These are phyloP conservation scores for Pseudogymnoascus sp. DNA, from an alignment of 2,329 filamentous ascomycete species.

Conservation along the genomic window DNA sequence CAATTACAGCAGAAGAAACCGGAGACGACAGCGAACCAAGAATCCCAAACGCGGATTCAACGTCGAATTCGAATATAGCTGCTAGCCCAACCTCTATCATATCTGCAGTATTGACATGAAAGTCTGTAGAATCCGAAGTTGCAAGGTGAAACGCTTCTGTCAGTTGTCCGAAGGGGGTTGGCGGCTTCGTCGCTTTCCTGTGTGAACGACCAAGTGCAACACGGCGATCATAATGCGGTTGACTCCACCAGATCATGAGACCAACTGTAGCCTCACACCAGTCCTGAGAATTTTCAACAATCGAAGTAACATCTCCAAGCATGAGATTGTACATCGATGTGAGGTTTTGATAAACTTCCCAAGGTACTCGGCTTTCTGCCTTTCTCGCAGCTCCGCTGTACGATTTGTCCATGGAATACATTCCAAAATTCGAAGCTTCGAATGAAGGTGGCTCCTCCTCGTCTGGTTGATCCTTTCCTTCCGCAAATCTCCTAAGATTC, in stretches of 20 bases:
- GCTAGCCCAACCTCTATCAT: slow-evolving; percentile 74
- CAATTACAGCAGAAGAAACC: slow-evolving; percentile 68
- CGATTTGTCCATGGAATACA: slow-evolving; percentile 47
- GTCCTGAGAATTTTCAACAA: slow-evolving; percentile 72
- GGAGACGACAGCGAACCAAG: slow-evolving; percentile 75
- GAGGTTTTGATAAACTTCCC: slow-evolving; percentile 82
- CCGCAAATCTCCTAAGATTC: slow-evolving; percentile 69
- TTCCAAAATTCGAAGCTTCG: slow-evolving; percentile 33
- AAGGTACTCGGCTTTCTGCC: slow-evolving; percentile 80
- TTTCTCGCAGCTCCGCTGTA: slow-evolving; percentile 61
- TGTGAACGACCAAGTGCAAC: slow-evolving; percentile 23
- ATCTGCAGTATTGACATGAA: slow-evolving; percentile 69
- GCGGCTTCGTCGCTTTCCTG: slow-evolving; percentile 12
- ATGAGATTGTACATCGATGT: slow-evolving; percentile 74
- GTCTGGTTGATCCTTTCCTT: slow-evolving; percentile 55
- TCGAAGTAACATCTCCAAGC: slow-evolving; percentile 66
- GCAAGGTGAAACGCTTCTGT: slow-evolving; percentile 59
- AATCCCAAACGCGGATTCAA: slow-evolving; percentile 67
- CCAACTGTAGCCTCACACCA: slow-evolving; percentile 87
- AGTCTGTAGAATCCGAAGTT: slow-evolving; percentile 60
- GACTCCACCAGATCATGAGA: slow-evolving; percentile 87
- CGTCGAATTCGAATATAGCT: slow-evolving; percentile 74
- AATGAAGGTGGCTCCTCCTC: slow-evolving; percentile 31
- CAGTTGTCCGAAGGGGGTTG: slow-evolving; percentile 42
- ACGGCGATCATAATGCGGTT: slow-evolving; percentile 50